Conservation (phyloP, 257 asterid genomes). For the Nicotiana sylvestris region DNA sequence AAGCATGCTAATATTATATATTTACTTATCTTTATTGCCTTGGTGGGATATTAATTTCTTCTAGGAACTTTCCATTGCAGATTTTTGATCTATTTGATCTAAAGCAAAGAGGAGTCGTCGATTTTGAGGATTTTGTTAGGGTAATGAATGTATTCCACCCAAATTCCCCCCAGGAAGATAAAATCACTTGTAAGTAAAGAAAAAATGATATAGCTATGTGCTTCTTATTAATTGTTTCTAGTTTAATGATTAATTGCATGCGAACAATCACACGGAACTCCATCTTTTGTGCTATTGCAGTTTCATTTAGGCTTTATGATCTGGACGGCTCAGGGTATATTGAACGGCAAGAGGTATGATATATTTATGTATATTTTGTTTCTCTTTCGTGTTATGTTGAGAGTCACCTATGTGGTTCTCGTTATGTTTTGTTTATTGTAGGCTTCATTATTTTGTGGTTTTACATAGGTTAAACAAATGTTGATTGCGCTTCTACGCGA, state of each 20-base stretch:
- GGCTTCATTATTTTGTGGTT: constrained; percentile 23
- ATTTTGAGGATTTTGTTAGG: constrained; percentile 93
- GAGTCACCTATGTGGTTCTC: background rate
- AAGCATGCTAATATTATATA: background rate
- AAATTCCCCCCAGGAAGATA: constrained; percentile 87
- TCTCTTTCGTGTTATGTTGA: background rate
- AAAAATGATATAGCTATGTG: background rate
- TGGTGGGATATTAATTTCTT: background rate
- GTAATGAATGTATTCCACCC: constrained; percentile 96
- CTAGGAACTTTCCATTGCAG: constrained; percentile 37
- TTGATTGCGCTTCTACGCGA: constrained; percentile 83
- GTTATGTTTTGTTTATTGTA: background rate
- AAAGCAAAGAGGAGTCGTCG: constrained; percentile 89
- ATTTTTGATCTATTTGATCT: constrained; percentile 94
- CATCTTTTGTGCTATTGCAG: constrained; percentile 38
- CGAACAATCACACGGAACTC: background rate
- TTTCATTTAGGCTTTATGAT: constrained; percentile 91
- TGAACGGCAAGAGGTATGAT: constrained; percentile 84
- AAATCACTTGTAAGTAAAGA: constrained; percentile 66
- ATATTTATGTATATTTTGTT: background rate
- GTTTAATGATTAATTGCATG: background rate
- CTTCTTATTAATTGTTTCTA: too few species aligned
- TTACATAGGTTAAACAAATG: constrained; percentile 92
- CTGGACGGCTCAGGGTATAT: constrained; percentile 92
- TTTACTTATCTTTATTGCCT: background rate